Evolutionary conservation across 192 early-diverging fungal genomes (phyloP), one percentile per base, ranked within the genome.

Genomic region (Coemansia sp.): DNA sequence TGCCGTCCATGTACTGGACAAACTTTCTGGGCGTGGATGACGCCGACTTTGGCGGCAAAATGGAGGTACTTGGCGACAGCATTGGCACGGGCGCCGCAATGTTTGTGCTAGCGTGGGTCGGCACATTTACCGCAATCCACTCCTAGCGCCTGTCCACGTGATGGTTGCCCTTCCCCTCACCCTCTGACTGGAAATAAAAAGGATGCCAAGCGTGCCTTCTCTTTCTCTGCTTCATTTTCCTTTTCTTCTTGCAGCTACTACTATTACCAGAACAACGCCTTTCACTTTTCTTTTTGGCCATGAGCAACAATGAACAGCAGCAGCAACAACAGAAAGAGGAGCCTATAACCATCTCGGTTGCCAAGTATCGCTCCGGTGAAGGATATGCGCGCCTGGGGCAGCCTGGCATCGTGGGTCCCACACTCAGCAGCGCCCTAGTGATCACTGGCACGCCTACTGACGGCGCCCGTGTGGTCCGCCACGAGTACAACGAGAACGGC

Each of bases 11-110:
- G 33, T 78, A 78, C 60, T 69, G 58, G 62, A 65, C 65, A 0
- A 63, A 33, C 42, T 72, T 60, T 21, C 43, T 78, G 3, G 76
- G 76, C 38, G 53, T 72, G n/a, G 65, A 78, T 21, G 76, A 72
- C 11, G 60, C 72, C 34, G 76, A 78, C 43, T 72, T 61, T 65
- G 76, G 76, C 38, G 76, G 76, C 33, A 78, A 78, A 33, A 78
- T 78, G 76, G 76, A 78, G 56, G 57, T 78, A 8, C 67, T 78
- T 9, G 70, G 70, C 14, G 76, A 78, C 24, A 72, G 70, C 27
- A 54, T 79, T 41, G 76, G 76, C 12, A 26, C 76, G 10, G 76
- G 66, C 5, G 65, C 67, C 0, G 76, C 76, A 6, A 62, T 60
- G 14, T 79, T 79, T 29, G 56, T 69, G 54, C 56, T 79, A 17